These are phyloP conservation scores for Aspergillus cavernicola DNA, from an alignment of 495 filamentous ascomycete species.

Conservation along the genomic window DNA sequence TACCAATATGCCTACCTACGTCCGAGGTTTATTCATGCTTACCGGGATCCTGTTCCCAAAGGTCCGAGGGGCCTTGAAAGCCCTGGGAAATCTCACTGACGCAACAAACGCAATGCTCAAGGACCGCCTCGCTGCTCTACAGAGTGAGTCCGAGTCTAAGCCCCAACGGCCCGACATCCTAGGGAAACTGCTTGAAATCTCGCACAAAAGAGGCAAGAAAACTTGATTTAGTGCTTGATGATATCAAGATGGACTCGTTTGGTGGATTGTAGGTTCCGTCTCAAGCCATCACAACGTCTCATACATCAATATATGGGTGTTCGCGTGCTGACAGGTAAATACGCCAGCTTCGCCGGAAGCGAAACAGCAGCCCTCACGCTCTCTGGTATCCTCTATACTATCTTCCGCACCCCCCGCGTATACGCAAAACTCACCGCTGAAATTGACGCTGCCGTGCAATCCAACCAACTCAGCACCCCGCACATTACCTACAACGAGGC, in stretches of 20 bases:
- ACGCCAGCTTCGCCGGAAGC: slow-evolving; percentile 37
- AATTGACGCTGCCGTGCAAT: slow-evolving; percentile 33
- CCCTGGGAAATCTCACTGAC: slow-evolving; percentile 12
- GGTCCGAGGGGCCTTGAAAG: slow-evolving; percentile 15
- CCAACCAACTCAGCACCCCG: slow-evolving; percentile 10
- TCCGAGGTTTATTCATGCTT: slow-evolving; percentile 19
- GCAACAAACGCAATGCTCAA: slow-evolving; percentile 17
- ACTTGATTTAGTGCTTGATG: slow-evolving; percentile 17
- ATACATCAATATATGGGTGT: not conserved
- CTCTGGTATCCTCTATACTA: slow-evolving; percentile 41
- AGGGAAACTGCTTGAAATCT: slow-evolving; percentile 14
- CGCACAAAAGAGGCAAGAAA: slow-evolving; percentile 9
- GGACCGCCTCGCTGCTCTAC: not conserved
- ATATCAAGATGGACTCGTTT: slow-evolving; percentile 21
- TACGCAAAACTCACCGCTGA: slow-evolving; percentile 49
- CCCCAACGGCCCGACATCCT: slow-evolving; percentile 17
- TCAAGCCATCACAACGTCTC: not conserved
- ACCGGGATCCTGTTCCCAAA: slow-evolving; percentile 9
- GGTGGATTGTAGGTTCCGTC: slow-evolving; percentile 13
- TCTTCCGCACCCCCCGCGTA: slow-evolving; percentile 44
- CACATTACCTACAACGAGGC: slow-evolving; percentile 27
- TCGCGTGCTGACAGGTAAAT: too few relatives aligned
- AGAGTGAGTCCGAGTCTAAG: not conserved
- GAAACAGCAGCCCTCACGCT: slow-evolving; percentile 50
- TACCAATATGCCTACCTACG: slow-evolving; percentile 22